Base-by-base conservation (phyloP, 305 asterid genomes). In the Fraxinus nigra region DNA sequence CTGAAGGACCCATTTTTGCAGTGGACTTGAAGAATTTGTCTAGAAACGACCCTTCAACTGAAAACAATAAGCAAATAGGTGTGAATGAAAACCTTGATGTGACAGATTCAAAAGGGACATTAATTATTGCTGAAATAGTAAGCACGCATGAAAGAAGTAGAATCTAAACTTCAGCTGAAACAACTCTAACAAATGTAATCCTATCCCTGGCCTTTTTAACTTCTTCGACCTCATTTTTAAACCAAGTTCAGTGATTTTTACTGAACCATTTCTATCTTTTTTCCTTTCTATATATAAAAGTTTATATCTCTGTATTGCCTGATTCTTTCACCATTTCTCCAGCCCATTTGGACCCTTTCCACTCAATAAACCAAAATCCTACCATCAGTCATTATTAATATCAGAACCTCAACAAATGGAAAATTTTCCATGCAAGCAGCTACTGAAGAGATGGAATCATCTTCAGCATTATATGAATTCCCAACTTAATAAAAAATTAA, bases 11-110 rank as follows among this genome's bases (percentile, higher is more conserved):
- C 97, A 95, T 89, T 75, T 89, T 78, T 63, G 94, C 97, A 46
- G 99, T 95, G 84, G 90, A 83, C 86, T 91, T 94, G 90, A 86
- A 93, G 88, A 95, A 94, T 35, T 87, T 94, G 86, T 93, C 98
- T 83, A 95, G 85, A 89, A 91, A 95, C 76, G 98, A 95, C 40
- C 91, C 97, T 82, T 92, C 94, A 80, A 79, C 99, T 95, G 91
- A 70, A 84, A 85, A 80, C 32, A 82, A 76, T 74, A 87, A 72
- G 85, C 1, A 46, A 81, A 61, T 79, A n/a, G 38, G 78, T 8
- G 78, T 22, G 46, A 80, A 54, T 75, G 54, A 87, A 18, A 48
- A 72, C 24, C 28, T 38, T 13, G 35, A 61, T 30, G 78, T 72
- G 34, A 40, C 10, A 51, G 59, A 37, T 30, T 10, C 14, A 65